A percentile compares a stretch with the other conserved stretches of the same genome.
These are phyloP conservation scores for Leptomonas pyrrhocoris DNA, from an alignment of 208 protist species.

Conservation along the genomic window DNA sequence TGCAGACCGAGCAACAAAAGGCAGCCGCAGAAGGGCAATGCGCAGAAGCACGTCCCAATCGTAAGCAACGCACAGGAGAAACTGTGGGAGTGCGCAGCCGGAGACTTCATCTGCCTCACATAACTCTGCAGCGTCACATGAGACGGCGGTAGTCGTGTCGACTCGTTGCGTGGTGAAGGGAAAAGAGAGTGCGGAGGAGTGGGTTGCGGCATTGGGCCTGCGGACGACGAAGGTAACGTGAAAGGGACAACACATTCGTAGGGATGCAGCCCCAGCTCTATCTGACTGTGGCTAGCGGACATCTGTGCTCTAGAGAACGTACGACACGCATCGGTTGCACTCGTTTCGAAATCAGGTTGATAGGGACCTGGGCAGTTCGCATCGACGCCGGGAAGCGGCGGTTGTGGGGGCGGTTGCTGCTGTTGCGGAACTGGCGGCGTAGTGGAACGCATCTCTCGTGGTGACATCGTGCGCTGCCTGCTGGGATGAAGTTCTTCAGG, in stretches of 20 bases:
- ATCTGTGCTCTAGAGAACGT: no score
- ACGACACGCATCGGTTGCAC: no score
- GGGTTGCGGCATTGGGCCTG: no score
- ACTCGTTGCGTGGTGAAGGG: neutral
- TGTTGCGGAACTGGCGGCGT: neutral
- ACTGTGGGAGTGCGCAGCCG: neutral
- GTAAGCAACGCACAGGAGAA: slow-evolving; percentile 5
- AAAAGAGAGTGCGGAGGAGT: neutral
- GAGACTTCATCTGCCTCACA: slow-evolving; percentile 17
- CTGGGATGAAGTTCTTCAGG: neutral
- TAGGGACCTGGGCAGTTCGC: neutral
- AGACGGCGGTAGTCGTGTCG: neutral
- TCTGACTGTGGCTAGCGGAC: no score
- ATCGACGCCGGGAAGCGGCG: neutral
- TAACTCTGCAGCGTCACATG: slow-evolving; percentile 10
- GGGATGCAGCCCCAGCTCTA: no score
- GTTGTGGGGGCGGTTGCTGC: neutral
- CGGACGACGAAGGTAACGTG: no score
- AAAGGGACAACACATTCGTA: no score
- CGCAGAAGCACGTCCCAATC: slow-evolving; percentile 13
- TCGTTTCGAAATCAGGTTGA: neutral
- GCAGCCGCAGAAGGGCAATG: slow-evolving; percentile 25
- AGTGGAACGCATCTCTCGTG: neutral
- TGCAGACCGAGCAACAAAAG: slow-evolving; percentile 46
- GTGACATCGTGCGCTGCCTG: neutral